These are phyloP conservation scores for Cordyceps farinosa DNA, from an alignment of 2,329 filamentous ascomycete genomes.

Conservation along the genomic window DNA sequence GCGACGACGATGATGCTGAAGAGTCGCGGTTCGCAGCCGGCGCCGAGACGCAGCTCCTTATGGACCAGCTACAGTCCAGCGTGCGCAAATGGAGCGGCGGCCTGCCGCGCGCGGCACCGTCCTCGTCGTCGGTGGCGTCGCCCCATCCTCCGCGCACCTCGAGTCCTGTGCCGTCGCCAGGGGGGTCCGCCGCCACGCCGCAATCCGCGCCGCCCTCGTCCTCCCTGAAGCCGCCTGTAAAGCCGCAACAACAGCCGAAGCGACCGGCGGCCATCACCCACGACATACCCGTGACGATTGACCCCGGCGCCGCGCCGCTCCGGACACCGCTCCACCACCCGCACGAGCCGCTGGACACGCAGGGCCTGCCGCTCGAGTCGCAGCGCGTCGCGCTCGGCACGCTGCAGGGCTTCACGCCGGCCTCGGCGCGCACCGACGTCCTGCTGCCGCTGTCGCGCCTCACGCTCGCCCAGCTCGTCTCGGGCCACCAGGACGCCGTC, in stretches of 20 bases:
- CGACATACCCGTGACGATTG: conserved; percentile 17
- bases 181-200: conserved; percentile 1
- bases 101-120: conserved; percentile 4
- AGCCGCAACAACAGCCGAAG: not conserved
- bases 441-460: conserved; percentile 48
- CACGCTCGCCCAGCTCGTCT: conserved; percentile 46
- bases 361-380: conserved; percentile 34
- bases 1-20: conserved; percentile 18
- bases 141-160: not conserved
- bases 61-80: conserved; percentile 28
- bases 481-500: conserved; percentile 51
- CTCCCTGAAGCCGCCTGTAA: not conserved
- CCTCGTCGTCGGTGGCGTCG: not conserved
- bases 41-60: conserved; percentile 33
- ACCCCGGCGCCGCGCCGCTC: conserved; percentile 15
- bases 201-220: conserved; percentile 9
- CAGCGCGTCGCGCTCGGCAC: conserved; percentile 51
- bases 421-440: conserved; percentile 50
- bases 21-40: conserved; percentile 27
- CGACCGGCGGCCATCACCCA: not conserved
- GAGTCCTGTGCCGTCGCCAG: not conserved
- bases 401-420: conserved; percentile 45
- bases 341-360: conserved; percentile 20
- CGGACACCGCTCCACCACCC: conserved; percentile 30
- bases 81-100: conserved; percentile 7